phyloP scores from a whole-genome alignment of 176 grass and related monocot genomes.

The Eremochloa ophiuroides region DNA sequence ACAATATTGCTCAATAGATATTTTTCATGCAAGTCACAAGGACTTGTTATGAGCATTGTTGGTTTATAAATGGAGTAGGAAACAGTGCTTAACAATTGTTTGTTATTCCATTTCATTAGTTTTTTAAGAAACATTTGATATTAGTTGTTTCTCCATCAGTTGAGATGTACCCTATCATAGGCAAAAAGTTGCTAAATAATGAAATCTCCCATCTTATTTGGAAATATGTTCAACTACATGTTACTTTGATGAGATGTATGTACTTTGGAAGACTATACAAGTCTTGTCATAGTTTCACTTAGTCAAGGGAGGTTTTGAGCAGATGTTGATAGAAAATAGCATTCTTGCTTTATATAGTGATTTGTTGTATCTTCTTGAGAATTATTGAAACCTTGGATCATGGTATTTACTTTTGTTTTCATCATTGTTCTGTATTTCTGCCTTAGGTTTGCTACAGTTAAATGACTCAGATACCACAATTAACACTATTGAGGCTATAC shows the following conservation, averaged over 20 bases:
- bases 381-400: not conserved
- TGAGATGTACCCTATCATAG: not conserved
- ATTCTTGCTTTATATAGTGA: not conserved
- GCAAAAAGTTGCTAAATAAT: not conserved
- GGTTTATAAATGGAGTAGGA: constrained; percentile 11
- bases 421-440: not conserved
- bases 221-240: constrained; percentile 17
- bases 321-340: not conserved
- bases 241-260: not conserved
- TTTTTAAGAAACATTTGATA: constrained; percentile 17
- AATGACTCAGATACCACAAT: not conserved
- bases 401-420: not conserved
- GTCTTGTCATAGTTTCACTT: not conserved
- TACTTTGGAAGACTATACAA: constrained; percentile 19
- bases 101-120: not conserved
- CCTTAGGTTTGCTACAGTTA: not conserved
- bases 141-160: not conserved
- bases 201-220: constrained; percentile 12
- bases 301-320: not conserved
- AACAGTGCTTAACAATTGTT: constrained; percentile 13
- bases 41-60: not conserved
- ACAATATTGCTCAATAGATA: not conserved
- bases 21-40: not conserved
- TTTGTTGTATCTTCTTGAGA: not conserved
- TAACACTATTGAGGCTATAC: not conserved